Evolutionary conservation across 169 alveolate species (phyloP), one percentile per base, ranked within the genome.

Genomic region (Eimeria praecox): DNA sequence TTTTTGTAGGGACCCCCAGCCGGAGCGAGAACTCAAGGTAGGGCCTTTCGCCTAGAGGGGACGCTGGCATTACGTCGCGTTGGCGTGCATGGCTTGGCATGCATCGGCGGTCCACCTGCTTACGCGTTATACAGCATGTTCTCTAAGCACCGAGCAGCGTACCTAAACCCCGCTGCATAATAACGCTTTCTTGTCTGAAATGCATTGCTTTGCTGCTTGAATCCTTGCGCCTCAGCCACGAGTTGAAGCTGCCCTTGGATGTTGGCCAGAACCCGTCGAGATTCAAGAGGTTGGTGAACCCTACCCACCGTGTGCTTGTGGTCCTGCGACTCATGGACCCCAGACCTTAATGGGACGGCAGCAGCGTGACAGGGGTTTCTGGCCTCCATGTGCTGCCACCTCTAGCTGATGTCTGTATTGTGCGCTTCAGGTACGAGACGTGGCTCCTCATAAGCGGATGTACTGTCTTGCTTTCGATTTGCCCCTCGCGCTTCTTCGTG

Each of bases 391-490:
- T 49, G 24, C 12, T 5, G 30, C 80, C n/a, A 77, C 42, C 87
- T 20, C 20, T 77, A 33, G 62, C 87, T 5, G 14, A n/a, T 44
- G 22, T 18, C 27, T 77, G 87, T 33, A 38, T 46, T 77, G 27
- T 38, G 54, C 20, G 27, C 64, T 59, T 77, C 94, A 95, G 95
- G 97, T 95, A 24, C 73, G 97, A 18, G 96, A 91, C 54, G 97
- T 95, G 38, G 97, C 97, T 2, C 97, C 97, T 3, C 78, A 90
- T 88, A 95, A 95, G 66, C 93, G 96, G 33, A 95, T 95, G 97
- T 95, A 90, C 49, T 91, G 96, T 71, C 83, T 95, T 35, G 54
- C 88, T 22, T 95, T 95, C 49, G 94, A 82, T 10, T 42, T 95
- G 4, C 96, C 96, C 5, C 75, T 27, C 33, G 40, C 59, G 10